phyloP scores from a whole-genome alignment of 306 rosid species.

The Vigna trinervia region DNA sequence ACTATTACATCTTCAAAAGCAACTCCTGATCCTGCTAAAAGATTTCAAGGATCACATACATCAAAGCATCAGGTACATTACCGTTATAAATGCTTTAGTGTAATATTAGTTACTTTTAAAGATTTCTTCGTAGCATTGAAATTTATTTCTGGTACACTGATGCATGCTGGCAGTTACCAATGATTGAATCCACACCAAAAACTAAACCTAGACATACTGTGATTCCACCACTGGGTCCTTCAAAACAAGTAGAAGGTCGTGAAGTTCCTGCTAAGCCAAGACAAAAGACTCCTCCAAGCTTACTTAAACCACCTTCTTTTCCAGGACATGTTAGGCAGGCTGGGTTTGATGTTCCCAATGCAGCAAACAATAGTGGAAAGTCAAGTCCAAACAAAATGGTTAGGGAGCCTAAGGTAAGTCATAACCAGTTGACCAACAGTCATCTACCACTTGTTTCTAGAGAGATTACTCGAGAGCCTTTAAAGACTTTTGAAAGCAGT shows the following conservation, averaged over 20 bases:
- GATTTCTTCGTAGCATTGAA: constrained; percentile 5
- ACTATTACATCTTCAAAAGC: constrained; percentile 56
- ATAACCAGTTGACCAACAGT: constrained; percentile 51
- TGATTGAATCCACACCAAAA: constrained; percentile 66
- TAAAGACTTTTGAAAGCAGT: constrained; percentile 54
- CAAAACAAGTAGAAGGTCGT: constrained; percentile 64
- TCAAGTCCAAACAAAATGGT: constrained; percentile 52
- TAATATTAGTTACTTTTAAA: constrained; percentile 17
- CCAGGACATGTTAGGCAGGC: constrained; percentile 58
- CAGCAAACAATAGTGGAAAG: constrained; percentile 44
- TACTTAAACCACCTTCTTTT: constrained; percentile 61
- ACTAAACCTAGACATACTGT: constrained; percentile 63
- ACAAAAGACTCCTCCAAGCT: constrained; percentile 71
- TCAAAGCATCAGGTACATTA: constrained; percentile 73
- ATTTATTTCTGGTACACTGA: neutral
- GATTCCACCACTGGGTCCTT: constrained; percentile 58
- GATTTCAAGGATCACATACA: constrained; percentile 57
- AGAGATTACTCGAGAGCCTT: constrained; percentile 57
- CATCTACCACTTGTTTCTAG: constrained; percentile 46
- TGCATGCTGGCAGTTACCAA: constrained; percentile 55
- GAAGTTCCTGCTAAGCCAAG: constrained; percentile 67
- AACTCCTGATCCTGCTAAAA: constrained; percentile 61
- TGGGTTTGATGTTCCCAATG: constrained; percentile 62
- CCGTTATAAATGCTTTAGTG: constrained; percentile 9
- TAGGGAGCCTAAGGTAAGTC: constrained; percentile 56